Conservation (phyloP, 2,329 filamentous ascomycete species). For the Cordyceps javanica region DNA sequence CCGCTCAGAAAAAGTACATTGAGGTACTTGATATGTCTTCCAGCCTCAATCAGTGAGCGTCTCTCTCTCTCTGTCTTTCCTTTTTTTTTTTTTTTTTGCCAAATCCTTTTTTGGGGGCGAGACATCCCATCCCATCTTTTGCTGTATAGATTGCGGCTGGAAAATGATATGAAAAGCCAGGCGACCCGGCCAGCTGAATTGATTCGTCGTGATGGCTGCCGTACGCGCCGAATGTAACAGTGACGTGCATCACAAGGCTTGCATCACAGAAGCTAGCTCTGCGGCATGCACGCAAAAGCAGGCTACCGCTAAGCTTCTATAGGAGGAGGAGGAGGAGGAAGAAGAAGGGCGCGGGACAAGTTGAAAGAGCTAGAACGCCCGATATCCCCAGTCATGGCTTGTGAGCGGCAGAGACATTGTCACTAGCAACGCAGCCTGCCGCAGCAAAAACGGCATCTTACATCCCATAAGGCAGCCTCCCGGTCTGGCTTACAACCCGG, state of each 20-base stretch:
- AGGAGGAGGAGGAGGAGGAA: neutral
- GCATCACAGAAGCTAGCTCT: neutral
- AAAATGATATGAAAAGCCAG: neutral
- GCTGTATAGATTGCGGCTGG: constrained; percentile 1
- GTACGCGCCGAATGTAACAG: constrained; percentile 10
- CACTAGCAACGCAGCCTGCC: constrained; percentile 6
- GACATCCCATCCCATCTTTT: neutral
- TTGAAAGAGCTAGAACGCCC: too few relatives aligned
- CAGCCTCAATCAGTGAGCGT: too few relatives aligned
- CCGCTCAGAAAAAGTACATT: neutral
- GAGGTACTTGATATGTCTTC: too few relatives aligned
- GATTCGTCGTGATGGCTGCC: constrained; percentile 2
- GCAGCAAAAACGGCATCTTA: neutral
- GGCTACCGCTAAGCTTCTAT: neutral
- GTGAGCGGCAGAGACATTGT: neutral
- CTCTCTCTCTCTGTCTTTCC: too few relatives aligned
- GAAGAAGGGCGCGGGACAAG: neutral
- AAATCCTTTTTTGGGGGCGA: neutral
- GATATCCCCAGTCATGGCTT: neutral
- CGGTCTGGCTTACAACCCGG: too few relatives aligned
- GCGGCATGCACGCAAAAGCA: neutral
- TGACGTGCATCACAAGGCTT: constrained; percentile 9
- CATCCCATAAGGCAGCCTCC: too few relatives aligned
- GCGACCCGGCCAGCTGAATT: neutral
- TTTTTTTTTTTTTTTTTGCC: neutral